These are phyloP conservation scores for Candida silvatica DNA, from an alignment of 805 yeast species.

Conservation along the genomic window DNA sequence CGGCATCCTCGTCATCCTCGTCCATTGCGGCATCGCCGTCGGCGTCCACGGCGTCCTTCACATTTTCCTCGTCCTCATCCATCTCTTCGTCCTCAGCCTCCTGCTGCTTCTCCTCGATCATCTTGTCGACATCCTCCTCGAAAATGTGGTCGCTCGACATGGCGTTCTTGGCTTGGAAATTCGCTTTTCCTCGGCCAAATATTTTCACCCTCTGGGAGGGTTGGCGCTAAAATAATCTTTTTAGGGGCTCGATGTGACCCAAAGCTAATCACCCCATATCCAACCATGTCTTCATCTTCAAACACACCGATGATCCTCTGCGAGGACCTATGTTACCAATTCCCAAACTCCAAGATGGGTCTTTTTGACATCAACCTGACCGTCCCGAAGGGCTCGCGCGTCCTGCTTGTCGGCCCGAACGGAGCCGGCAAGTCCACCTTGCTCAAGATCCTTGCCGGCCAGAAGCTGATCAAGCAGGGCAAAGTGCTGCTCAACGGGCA, in stretches of 20 bases:
- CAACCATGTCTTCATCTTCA: no score
- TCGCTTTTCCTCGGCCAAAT: no score
- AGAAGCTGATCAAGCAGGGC: slow-evolving; percentile 74
- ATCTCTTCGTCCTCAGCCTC: slow-evolving; percentile 2
- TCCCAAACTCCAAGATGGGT: slow-evolving; percentile 55
- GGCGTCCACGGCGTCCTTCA: slow-evolving; percentile 4
- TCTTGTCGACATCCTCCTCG: slow-evolving; percentile 18
- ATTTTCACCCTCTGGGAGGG: no score
- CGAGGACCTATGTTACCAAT: slow-evolving; percentile 57
- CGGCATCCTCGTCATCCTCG: slow-evolving; percentile 6
- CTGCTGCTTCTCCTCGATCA: slow-evolving; percentile 2
- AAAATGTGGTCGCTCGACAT: slow-evolving; percentile 16
- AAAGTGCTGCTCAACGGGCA: slow-evolving; percentile 64
- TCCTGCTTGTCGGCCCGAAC: slow-evolving; percentile 83
- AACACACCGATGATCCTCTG: slow-evolving; percentile 1
- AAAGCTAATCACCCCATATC: not conserved
- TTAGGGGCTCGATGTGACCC: slow-evolving; percentile 15
- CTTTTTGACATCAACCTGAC: slow-evolving; percentile 52
- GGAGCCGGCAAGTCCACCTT: slow-evolving; percentile 97
- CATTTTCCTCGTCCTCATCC: slow-evolving; percentile 4
- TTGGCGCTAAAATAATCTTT: no score
- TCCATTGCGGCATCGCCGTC: slow-evolving; percentile 7
- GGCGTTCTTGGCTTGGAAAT: not conserved
- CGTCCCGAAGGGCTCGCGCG: slow-evolving; percentile 65
- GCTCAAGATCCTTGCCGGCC: slow-evolving; percentile 80